A percentile compares a stretch with the other conserved stretches of the same genome.
These are phyloP conservation scores for Lasiodiplodia hormozganensis DNA, from an alignment of 2,329 filamentous ascomycete genomes.

Conservation along the genomic window DNA sequence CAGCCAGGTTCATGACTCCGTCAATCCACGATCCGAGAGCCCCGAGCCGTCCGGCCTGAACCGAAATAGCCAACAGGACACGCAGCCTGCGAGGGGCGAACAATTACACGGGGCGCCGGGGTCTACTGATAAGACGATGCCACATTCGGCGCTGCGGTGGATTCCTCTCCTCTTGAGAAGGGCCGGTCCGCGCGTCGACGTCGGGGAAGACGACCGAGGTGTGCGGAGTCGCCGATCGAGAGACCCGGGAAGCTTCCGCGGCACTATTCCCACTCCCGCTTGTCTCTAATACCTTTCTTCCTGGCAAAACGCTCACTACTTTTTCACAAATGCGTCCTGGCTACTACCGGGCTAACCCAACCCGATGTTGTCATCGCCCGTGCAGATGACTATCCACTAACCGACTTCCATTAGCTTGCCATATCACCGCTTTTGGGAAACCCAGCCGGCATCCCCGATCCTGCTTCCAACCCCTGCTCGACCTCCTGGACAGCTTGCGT, in stretches of 20 bases:
- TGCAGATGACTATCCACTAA: neutral
- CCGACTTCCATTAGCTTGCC: neutral
- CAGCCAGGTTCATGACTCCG: neutral
- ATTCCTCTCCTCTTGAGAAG: neutral
- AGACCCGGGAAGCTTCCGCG: neutral
- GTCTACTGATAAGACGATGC: slow-evolving; percentile 15
- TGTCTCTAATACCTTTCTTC: neutral
- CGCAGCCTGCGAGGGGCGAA: neutral
- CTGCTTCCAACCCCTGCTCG: slow-evolving; percentile 9
- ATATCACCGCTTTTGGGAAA: neutral
- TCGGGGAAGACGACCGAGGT: neutral
- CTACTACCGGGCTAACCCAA: neutral
- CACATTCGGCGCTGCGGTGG: neutral
- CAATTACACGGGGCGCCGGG: neutral
- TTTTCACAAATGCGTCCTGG: neutral
- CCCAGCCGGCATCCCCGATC: neutral
- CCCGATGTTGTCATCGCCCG: neutral
- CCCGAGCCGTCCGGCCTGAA: neutral
- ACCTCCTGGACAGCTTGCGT: neutral
- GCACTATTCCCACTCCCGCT: neutral
- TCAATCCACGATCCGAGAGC: neutral
- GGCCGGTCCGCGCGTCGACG: slow-evolving; percentile 21
- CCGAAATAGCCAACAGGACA: neutral
- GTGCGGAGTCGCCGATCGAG: slow-evolving; percentile 4
- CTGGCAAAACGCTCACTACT: too few relatives aligned